phyloP scores from a whole-genome alignment of 305 asterid genomes.

The Nicotiana rustica region DNA sequence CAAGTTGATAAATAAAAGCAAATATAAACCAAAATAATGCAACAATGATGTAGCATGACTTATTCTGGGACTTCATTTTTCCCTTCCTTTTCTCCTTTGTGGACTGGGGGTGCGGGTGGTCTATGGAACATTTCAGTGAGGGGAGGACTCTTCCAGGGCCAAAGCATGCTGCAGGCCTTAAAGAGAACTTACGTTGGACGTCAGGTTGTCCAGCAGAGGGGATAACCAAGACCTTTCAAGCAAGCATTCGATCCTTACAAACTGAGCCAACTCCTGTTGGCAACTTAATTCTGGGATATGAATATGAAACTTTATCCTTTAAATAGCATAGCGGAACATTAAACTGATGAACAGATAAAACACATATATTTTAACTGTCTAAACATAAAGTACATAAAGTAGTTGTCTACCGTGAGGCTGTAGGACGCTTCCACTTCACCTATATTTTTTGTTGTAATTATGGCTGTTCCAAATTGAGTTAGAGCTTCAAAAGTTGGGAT shows the following conservation, averaged over 20 bases:
- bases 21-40: slow-evolving; percentile 12
- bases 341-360: slow-evolving; percentile 23
- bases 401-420: slow-evolving; percentile 79
- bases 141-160: neutral
- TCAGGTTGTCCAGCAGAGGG: neutral
- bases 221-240: slow-evolving; percentile 3
- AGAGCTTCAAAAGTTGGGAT: slow-evolving; percentile 94
- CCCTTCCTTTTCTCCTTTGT: neutral
- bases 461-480: slow-evolving; percentile 89
- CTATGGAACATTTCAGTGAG: neutral
- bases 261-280: slow-evolving; percentile 25
- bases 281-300: neutral
- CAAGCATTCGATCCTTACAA: neutral
- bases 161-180: slow-evolving; percentile 22
- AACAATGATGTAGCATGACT: slow-evolving; percentile 6
- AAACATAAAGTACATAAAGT: slow-evolving; percentile 22
- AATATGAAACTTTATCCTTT: neutral
- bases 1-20: neutral
- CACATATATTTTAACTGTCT: neutral
- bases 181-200: neutral
- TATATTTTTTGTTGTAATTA: slow-evolving; percentile 79
- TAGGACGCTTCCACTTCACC: slow-evolving; percentile 97
- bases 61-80: slow-evolving; percentile 1
- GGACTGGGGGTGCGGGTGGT: neutral
- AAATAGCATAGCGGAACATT: neutral